These are phyloP conservation scores for Pinus taeda DNA, from an alignment of 75 land plant species.

Conservation along the genomic window DNA sequence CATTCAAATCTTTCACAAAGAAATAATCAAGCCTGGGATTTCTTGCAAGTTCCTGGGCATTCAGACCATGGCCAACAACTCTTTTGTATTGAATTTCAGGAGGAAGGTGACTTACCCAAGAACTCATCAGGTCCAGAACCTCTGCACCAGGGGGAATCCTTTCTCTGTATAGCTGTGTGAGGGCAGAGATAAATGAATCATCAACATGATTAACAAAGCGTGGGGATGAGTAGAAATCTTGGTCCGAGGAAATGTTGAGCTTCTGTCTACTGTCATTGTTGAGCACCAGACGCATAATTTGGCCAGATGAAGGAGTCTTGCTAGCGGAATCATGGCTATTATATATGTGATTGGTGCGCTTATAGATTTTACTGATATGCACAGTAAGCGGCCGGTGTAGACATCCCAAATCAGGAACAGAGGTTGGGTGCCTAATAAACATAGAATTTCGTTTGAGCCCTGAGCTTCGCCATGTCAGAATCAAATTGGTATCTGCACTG, in stretches of 20 bases:
- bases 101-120: slow-evolving; percentile 85
- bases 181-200: slow-evolving; percentile 49
- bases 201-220: slow-evolving; percentile 86
- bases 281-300: slow-evolving; percentile 49
- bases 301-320: slow-evolving; percentile 14
- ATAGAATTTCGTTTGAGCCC: not conserved
- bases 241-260: slow-evolving; percentile 54
- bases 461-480: not conserved
- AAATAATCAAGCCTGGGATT: slow-evolving; percentile 71
- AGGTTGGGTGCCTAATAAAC: not conserved
- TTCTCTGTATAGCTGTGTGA: slow-evolving; percentile 63
- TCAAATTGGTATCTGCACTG: not conserved
- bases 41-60: slow-evolving; percentile 71
- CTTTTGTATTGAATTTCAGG: slow-evolving; percentile 53
- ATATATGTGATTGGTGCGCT: not conserved
- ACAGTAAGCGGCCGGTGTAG: not conserved
- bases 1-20: slow-evolving; percentile 78
- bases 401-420: not conserved
- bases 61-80: slow-evolving; percentile 89
- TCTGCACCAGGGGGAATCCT: slow-evolving; percentile 43
- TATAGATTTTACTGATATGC: not conserved
- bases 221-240: slow-evolving; percentile 72
- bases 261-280: slow-evolving; percentile 51
- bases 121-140: slow-evolving; percentile 76
- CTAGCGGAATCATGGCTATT: not conserved